Evolutionary conservation across 345 rosid genomes (phyloP), one percentile per base, ranked within the genome.

Genomic region (Gossypioides kirkii): DNA sequence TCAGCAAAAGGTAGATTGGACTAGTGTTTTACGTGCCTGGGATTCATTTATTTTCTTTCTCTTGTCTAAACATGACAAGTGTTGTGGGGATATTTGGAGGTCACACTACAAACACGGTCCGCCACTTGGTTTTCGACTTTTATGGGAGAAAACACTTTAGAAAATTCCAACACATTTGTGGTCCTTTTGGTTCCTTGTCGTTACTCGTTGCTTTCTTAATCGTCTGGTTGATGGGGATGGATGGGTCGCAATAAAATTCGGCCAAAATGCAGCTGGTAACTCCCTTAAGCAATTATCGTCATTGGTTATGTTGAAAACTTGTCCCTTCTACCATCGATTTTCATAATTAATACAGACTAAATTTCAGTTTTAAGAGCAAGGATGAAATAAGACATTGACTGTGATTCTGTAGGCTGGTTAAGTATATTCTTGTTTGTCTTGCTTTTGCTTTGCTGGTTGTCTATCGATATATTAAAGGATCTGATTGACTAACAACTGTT

Each of bases 101-200:
- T 46, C 43, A 45, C 4, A 28, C 75, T 72, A 46, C 6, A 72
- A 60, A 46, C 58, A 9, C 59, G 75, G 26, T 28, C 69, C 5
- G n/a, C 75, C 75, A 16, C 25, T n/a, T 59, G 2, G 75, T 10
- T 58, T 23, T 18, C 26, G 53, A 9, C 43, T 28, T 52, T 16
- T 0, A 5, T 32, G 38, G 26, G 17, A 69, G 16, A 11, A 36
- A 3, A 16, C 23, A 13, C 22, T 3, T 32, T 32, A 2, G 45
- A 36, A 61, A 61, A 61, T 17, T 36, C 55, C 54, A 23, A 67
- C 18, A 9, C 1, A 23, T 2, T 12, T 22, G 20, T 45, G 55
- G 41, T 23, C 53, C 53, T n/a, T 43, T 64, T 2, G 36, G 13
- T 64, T 43, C 18, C 38, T 8, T 8, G 70, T 66, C 18, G 69